These are phyloP conservation scores for Periconia sp. DNA, from an alignment of 2,329 filamentous ascomycete genomes.

Conservation along the genomic window DNA sequence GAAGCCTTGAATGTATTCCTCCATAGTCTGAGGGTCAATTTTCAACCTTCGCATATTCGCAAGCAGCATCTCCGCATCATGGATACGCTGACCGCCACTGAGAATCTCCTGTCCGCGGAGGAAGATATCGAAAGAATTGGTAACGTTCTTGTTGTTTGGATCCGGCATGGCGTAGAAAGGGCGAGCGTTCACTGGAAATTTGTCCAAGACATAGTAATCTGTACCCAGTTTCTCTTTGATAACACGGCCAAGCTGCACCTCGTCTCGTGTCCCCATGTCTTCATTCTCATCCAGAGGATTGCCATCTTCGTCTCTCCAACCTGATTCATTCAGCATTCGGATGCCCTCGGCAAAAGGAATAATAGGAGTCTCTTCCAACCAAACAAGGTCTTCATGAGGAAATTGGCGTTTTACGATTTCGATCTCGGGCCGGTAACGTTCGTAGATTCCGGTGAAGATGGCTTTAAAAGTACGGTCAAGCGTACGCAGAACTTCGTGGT, in stretches of 20 bases:
- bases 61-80: slow-evolving; percentile 73
- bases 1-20: slow-evolving; percentile 87
- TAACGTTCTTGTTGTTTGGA: slow-evolving; percentile 68
- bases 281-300: slow-evolving; percentile 70
- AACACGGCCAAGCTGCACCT: slow-evolving; percentile 81
- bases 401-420: slow-evolving; percentile 80
- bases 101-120: slow-evolving; percentile 90
- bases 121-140: slow-evolving; percentile 95
- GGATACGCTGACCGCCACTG: slow-evolving; percentile 90
- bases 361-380: slow-evolving; percentile 81
- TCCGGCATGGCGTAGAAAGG: slow-evolving; percentile 94
- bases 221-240: slow-evolving; percentile 85
- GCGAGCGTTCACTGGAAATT: slow-evolving; percentile 80
- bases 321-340: slow-evolving; percentile 75
- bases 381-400: slow-evolving; percentile 83
- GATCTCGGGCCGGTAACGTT: slow-evolving; percentile 69
- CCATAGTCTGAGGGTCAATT: slow-evolving; percentile 79
- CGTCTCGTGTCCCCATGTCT: slow-evolving; percentile 81
- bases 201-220: slow-evolving; percentile 93
- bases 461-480: slow-evolving; percentile 81
- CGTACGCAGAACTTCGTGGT: slow-evolving; percentile 80
- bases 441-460: slow-evolving; percentile 73
- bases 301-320: slow-evolving; percentile 76
- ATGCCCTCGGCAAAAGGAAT: slow-evolving; percentile 80
- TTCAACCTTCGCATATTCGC: slow-evolving; percentile 75